phyloP scores from a whole-genome alignment of 1,139 yeast genomes.

The Blastobotrys malaysiensis region DNA sequence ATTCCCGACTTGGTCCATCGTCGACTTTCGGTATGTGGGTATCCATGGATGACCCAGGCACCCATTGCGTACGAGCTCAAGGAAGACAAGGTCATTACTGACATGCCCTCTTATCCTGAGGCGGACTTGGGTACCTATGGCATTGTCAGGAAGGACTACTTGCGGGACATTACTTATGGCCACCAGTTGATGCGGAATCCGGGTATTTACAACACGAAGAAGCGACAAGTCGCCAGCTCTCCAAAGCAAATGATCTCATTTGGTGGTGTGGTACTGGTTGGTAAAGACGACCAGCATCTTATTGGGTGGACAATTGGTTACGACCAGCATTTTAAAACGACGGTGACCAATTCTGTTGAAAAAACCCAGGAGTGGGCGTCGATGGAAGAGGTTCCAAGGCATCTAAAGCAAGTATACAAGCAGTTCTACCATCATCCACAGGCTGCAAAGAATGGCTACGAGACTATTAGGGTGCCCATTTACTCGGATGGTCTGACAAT shows the following conservation, averaged over 20 bases:
- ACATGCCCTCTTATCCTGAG: constrained; percentile 24
- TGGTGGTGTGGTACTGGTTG: constrained; percentile 28
- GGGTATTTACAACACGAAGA: constrained; percentile 19
- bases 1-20: constrained; percentile 4
- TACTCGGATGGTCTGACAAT: constrained; percentile 56
- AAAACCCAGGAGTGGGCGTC: constrained; percentile 34
- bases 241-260: constrained; percentile 24
- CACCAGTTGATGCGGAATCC: constrained; percentile 17
- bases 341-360: constrained; percentile 13
- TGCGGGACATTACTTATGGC: constrained; percentile 22
- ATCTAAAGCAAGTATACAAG: neutral
- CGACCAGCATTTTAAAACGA: constrained; percentile 12
- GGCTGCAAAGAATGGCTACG: constrained; percentile 29
- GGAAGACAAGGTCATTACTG: constrained; percentile 18
- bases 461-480: constrained; percentile 31
- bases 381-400: constrained; percentile 24
- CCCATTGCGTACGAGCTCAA: constrained; percentile 18
- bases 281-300: constrained; percentile 11
- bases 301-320: constrained; percentile 21
- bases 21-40: constrained; percentile 10
- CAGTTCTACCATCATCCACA: constrained; percentile 21
- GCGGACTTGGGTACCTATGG: constrained; percentile 15
- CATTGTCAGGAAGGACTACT: constrained; percentile 14
- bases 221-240: constrained; percentile 18
- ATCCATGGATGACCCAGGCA: constrained; percentile 24